These are phyloP conservation scores for Auxenochlorella pyrenoidosa DNA, from an alignment of 139 green algal genomes.

Conservation along the genomic window DNA sequence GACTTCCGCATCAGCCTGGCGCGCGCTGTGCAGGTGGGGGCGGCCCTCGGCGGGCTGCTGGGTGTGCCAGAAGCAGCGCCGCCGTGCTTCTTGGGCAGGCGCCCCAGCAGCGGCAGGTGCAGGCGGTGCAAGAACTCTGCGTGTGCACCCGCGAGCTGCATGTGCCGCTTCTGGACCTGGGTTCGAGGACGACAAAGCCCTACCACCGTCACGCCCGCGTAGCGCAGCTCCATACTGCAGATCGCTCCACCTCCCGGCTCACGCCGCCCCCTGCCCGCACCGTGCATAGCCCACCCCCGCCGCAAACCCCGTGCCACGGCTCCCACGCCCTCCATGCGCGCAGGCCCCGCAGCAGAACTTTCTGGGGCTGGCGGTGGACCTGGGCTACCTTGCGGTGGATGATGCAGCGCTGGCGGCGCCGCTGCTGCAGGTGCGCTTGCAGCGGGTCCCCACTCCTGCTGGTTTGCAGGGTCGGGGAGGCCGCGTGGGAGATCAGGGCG, in stretches of 20 bases:
- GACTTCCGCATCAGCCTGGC: slow-evolving; percentile 25
- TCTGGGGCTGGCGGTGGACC: slow-evolving; percentile 5
- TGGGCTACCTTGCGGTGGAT: slow-evolving; percentile 15
- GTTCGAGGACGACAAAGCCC: too few species aligned
- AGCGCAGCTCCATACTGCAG: too few species aligned
- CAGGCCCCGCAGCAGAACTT: slow-evolving; percentile 33
- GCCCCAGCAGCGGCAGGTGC: background rate
- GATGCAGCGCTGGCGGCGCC: slow-evolving; percentile 3
- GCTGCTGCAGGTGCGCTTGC: slow-evolving; percentile 16
- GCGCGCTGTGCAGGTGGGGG: slow-evolving; percentile 14
- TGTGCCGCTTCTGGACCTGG: too few species aligned
- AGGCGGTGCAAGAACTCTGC: too few species aligned
- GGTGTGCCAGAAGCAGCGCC: background rate
- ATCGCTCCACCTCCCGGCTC: too few species aligned
- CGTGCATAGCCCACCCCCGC: background rate
- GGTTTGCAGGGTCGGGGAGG: too few species aligned
- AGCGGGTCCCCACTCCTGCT: too few species aligned
- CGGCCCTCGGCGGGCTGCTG: background rate
- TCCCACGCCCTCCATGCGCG: background rate
- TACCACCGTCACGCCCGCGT: too few species aligned
- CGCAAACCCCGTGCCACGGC: background rate
- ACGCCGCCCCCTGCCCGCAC: too few species aligned
- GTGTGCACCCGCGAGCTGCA: too few species aligned
- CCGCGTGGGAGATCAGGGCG: too few species aligned
- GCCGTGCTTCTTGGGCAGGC: background rate